Evolutionary conservation across 148 eudicot species (phyloP), one percentile per base, ranked within the genome.

Genomic region (Oxyria digyna): DNA sequence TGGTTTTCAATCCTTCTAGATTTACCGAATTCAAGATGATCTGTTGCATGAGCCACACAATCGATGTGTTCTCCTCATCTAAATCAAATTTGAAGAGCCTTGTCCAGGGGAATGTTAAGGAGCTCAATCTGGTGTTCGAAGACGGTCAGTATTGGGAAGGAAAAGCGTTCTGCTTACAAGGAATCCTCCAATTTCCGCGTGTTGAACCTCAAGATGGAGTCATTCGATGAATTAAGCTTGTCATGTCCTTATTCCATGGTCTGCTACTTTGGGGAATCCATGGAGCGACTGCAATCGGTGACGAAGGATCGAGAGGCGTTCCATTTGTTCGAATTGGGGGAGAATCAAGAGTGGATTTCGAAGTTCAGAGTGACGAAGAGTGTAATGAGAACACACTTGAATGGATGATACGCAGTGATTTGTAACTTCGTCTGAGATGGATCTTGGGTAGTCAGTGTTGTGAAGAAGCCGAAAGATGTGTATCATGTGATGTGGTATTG

Each of bases 361-460:
- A 57, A 57, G 64, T 57, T 12, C 64, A 57, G 37, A 29, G 35
- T 57, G 37, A 29, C 29, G n/a, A 18, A 57, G 18, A 12, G 8
- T 13, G 37, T 29, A 37, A 57, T 27, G 64, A 27, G 64, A 29
- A 29, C n/a, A 12, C 35, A 4, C 18, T 1, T 57, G 0, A 29
- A n/a, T 57, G 33, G 37, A 27, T 35, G 18, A 2, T 57, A 57
- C 35, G 1, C 1, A 3, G 37, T 8, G 64, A 29, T 57, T 1
- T 29, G 0, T 26, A 10, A 24, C n/a, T 57, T 29, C 6, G 64
- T 57, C 6, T 57, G 64, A 37, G 64, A 0, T 29, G 64, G 64
- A 29, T 57, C 64, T 26, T 57, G 64, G 64, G 64, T 57, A 0
- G 12, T 57, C n/a, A 29, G 64, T 57, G 64, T 57, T 57, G 64